Base-by-base conservation (phyloP, 208 protist genomes). In the Leishmania aethiopica region DNA sequence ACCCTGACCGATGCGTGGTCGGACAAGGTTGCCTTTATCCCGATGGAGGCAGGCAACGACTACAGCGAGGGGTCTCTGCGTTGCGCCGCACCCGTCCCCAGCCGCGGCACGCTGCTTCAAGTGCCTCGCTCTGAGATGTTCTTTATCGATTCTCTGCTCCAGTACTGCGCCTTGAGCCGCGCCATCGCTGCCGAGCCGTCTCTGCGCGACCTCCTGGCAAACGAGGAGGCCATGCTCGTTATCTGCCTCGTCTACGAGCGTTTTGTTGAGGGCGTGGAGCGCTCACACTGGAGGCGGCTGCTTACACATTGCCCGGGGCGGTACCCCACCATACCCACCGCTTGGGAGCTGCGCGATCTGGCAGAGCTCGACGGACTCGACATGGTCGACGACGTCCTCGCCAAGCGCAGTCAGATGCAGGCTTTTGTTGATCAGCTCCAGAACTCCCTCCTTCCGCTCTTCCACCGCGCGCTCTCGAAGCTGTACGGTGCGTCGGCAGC, bases 141-240 rank as follows among this genome's bases (percentile, higher is more conserved):
- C 78, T 96, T 88, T 75, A 53, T 81, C 6, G 86, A 89, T 28
- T 92, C 89, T 40, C 87, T 95, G 51, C 60, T 90, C 37, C 42
- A 81, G 62, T 81, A 93, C 81, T 93, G 88, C 71, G 87, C 82
- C 1, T 77, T 98, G 47, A 93, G 90, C 37, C 84, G 86, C 22
- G 92, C 84, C 71, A 86, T 96, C 57, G 79, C 81, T 8, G 35
- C 60, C 10, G 83, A 85, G 3, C 66, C 88, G 25, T 75, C 83
- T n/a, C 84, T 97, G 11, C 78, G 71, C 32, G 85, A 78, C 13
- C 74, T 94, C 13, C 77, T 89, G n/a, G 75, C 51, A 22, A 90
- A 88, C 66, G 93, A 96, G 75, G 93, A 98, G 87, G 90, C 90
- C 25, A 79, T 98, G 55, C 85, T 98, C 0, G 88, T 98, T 64